These are phyloP conservation scores for Blastomyces gilchristii DNA, from an alignment of 2,329 filamentous ascomycete genomes.

Conservation along the genomic window DNA sequence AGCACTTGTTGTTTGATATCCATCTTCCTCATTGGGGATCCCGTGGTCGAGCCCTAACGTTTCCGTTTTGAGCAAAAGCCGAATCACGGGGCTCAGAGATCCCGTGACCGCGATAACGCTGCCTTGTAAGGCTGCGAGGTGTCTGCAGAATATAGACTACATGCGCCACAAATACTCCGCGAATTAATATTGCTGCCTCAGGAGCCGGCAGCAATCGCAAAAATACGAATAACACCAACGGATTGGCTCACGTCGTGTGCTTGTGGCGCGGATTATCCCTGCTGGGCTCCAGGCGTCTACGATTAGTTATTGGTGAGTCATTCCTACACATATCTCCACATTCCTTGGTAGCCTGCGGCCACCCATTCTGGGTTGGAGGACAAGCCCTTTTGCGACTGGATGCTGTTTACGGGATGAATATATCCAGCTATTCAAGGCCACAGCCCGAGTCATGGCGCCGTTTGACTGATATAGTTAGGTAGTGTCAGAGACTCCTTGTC, in stretches of 20 bases:
- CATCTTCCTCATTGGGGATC: background rate
- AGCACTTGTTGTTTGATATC: background rate
- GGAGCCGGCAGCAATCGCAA: background rate
- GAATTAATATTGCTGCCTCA: background rate
- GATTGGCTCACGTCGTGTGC: background rate
- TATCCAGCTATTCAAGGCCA: background rate
- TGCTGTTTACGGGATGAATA: background rate
- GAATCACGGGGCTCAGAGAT: background rate
- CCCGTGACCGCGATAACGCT: background rate
- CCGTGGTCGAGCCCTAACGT: background rate
- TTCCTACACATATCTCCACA: background rate
- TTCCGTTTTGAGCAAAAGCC: background rate
- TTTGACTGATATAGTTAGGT: background rate
- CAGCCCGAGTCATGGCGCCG: background rate
- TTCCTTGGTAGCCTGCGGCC: background rate
- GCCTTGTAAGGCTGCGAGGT: background rate
- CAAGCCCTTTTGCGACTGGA: background rate
- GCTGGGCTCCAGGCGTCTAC: background rate
- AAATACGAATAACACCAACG: background rate
- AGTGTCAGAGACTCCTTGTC: background rate
- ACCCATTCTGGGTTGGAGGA: background rate
- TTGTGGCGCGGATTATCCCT: slow-evolving; percentile 1
- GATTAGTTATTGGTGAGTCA: slow-evolving; percentile 1
- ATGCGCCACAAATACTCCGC: background rate
- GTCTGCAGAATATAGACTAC: background rate